These are phyloP conservation scores for Sugiyamaella valdiviana DNA, from an alignment of 805 yeast species.

Conservation along the genomic window DNA sequence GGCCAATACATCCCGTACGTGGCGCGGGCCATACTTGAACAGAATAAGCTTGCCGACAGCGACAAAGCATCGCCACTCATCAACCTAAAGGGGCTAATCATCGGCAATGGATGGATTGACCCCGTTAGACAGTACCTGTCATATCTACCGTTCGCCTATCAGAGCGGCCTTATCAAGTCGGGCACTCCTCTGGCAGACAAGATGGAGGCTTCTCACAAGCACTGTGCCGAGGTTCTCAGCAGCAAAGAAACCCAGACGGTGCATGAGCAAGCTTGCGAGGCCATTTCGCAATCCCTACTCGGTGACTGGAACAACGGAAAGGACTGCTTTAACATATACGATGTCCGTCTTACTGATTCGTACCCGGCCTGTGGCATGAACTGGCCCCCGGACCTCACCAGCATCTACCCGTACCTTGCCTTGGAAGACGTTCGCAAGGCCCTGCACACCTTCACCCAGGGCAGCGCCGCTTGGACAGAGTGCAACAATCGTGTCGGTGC, in stretches of 20 bases:
- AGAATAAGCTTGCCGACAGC: conserved; percentile 33
- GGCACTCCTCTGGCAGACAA: conserved; percentile 17
- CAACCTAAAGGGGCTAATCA: conserved; percentile 58
- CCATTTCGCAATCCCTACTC: conserved; percentile 36
- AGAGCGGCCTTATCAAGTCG: conserved; percentile 48
- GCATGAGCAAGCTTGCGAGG: conserved; percentile 32
- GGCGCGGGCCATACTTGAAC: conserved; percentile 53
- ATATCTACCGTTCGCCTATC: conserved; percentile 62
- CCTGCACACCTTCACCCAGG: conserved; percentile 41
- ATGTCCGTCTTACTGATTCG: conserved; percentile 59
- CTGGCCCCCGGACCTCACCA: conserved; percentile 70
- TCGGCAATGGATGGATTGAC: conserved; percentile 94
- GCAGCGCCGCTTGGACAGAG: conserved; percentile 60
- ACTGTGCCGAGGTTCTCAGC: conserved; percentile 27
- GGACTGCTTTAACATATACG: conserved; percentile 78
- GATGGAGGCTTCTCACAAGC: conserved; percentile 20
- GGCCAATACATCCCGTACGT: conserved; percentile 94
- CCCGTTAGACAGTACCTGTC: conserved; percentile 81
- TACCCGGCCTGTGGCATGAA: conserved; percentile 86
- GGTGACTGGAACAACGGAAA: conserved; percentile 24
- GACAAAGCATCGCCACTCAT: conserved; percentile 17
- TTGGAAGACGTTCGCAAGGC: conserved; percentile 42
- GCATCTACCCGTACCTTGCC: conserved; percentile 46
- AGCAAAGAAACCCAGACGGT: conserved; percentile 19
- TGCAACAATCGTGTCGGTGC: conserved; percentile 59